Base-by-base conservation (phyloP, 2,329 filamentous ascomycete species). In the Diaporthe humulicola region DNA sequence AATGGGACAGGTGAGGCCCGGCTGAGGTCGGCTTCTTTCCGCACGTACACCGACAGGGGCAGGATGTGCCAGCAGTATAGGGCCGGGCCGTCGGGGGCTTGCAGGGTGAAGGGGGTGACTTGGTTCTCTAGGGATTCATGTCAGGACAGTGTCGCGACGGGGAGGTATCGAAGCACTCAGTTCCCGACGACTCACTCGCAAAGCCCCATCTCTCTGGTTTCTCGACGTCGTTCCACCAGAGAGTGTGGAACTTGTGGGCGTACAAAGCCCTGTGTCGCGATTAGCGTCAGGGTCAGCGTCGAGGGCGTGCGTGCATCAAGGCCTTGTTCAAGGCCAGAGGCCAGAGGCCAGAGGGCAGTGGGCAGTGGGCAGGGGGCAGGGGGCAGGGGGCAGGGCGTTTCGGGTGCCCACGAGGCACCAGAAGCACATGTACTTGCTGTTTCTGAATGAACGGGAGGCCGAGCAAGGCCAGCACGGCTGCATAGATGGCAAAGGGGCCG, bases 61-160 rank as follows among this genome's bases (percentile, higher is more conserved):
- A 98, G 86, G 72, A 98, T 89, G 81, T 98, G 96, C 96, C 96
- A 98, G 36, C 94, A 94, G 81, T 97, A 97, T 25, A 98, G 85
- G 2, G 87, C 91, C 82, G 96, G 93, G 52, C 92, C 91, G 82
- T 98, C 96, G 1, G 91, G 86, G 0, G 95, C 97, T 5, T 85
- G 85, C 50, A 98, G 84, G 64, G 90, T 91, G 82, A 98, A 98
- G 0, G 96, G 94, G 8, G 95, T 95, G 3, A 98, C 93, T 85
- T 98, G 96, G 78, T 95, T 95, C 81, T 91, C 94, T 96, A 78
- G 2, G 1, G 19, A 12, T 25, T 3, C 14, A 52, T 36, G 64
- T 67, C 45, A 67, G 64, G 45, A 25, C 33, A 28, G 42, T 25
- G 22, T 52, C 30, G 10, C n/a, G 30, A 45, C 45, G 33, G 45